phyloP scores from a whole-genome alignment of 495 filamentous ascomycete species.

The Hyaloscypha finlandica region DNA sequence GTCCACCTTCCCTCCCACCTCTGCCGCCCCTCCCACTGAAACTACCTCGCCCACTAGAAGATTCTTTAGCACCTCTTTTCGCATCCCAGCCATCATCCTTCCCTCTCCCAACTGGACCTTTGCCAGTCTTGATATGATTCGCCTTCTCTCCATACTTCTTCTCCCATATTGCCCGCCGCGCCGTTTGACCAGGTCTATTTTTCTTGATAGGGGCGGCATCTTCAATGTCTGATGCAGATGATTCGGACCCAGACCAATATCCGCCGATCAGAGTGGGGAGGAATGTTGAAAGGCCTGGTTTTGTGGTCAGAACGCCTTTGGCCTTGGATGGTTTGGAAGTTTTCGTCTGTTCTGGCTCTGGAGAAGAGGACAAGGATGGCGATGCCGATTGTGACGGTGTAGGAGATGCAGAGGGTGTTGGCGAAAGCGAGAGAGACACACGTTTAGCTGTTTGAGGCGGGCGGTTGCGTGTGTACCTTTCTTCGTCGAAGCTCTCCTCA shows the following conservation, averaged over 20 bases:
- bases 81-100: conserved; percentile 34
- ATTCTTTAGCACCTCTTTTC: conserved; percentile 42
- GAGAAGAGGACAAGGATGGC: conserved; percentile 40
- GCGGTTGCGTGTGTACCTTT: conserved; percentile 13
- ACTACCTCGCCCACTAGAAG: conserved; percentile 9
- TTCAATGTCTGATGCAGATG: conserved; percentile 46
- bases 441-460: conserved; percentile 18
- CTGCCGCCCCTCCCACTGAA: conserved; percentile 17
- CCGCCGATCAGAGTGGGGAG: conserved; percentile 87
- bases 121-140: conserved; percentile 60
- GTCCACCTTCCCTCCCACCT: conserved; percentile 7
- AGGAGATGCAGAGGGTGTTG: conserved; percentile 21
- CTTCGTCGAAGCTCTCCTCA: conserved; percentile 33
- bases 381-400: conserved; percentile 27
- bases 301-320: conserved; percentile 13
- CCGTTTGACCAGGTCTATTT: conserved; percentile 88
- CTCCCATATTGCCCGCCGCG: conserved; percentile 83
- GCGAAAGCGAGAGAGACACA: conserved; percentile 28
- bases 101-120: conserved; percentile 26
- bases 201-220: conserved; percentile 51
- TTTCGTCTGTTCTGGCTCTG: conserved; percentile 41
- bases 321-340: conserved; percentile 29
- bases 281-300: conserved; percentile 58
- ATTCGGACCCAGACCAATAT: conserved; percentile 89
- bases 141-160: conserved; percentile 82